Conservation (phyloP, 306 rosid genomes). For the Pyrus bretschneideri region DNA sequence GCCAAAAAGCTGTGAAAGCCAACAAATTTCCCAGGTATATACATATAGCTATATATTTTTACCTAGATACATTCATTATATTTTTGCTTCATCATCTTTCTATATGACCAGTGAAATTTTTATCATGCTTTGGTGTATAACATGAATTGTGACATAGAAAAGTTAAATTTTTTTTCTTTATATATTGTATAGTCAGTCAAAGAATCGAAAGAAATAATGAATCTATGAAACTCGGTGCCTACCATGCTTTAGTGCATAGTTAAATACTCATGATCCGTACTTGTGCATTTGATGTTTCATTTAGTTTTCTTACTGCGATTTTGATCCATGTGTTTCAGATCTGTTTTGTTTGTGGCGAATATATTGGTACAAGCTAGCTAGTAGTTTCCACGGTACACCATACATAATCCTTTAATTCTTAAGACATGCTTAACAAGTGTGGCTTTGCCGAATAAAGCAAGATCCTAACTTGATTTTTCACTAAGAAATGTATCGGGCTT, state of each 20-base stretch:
- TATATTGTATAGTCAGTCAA: too few species aligned
- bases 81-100: not conserved
- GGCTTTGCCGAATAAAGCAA: not conserved
- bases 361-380: not conserved
- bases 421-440: not conserved
- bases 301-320: not conserved
- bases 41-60: not conserved
- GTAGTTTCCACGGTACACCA: too few species aligned
- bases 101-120: not conserved
- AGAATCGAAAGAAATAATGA: too few species aligned
- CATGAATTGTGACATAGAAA: too few species aligned
- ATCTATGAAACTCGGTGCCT: too few species aligned
- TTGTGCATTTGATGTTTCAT: not conserved
- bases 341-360: not conserved
- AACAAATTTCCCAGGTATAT: conserved; percentile 48
- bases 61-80: not conserved
- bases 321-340: not conserved
- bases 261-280: too few species aligned
- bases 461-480: not conserved
- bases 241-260: too few species aligned
- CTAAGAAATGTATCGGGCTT: not conserved
- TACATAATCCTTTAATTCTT: too few species aligned
- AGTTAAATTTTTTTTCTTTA: too few species aligned
- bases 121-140: too few species aligned
- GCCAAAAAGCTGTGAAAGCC: conserved; percentile 53